Conservation (phyloP, 2,329 filamentous ascomycete genomes). For the Botrytis deweyae region DNA sequence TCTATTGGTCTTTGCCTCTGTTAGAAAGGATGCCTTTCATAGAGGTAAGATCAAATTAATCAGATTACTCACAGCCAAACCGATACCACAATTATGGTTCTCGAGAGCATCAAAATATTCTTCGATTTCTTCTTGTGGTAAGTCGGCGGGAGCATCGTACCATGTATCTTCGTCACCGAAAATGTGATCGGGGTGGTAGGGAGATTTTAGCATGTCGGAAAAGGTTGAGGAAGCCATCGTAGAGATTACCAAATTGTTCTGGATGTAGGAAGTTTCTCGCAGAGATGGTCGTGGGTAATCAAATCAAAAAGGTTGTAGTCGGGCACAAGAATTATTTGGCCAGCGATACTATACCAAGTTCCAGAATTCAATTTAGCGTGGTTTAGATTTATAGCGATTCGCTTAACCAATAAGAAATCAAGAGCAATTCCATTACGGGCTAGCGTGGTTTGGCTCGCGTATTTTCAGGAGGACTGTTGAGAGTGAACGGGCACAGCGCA, state of each 20-base stretch:
- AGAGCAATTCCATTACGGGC: neutral
- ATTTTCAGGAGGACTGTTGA: constrained; percentile 7
- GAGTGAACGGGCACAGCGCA: neutral
- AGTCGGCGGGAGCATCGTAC: neutral
- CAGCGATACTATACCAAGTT: neutral
- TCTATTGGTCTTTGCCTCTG: neutral
- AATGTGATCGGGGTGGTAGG: neutral
- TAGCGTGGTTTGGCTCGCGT: neutral
- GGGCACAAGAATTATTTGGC: neutral
- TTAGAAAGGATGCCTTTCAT: neutral
- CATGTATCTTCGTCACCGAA: neutral
- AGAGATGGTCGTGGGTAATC: neutral
- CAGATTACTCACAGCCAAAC: neutral
- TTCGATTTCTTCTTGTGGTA: neutral
- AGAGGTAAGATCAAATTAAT: neutral
- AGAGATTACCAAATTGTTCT: neutral
- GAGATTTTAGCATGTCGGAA: neutral
- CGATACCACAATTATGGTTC: neutral
- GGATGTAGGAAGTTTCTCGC: neutral
- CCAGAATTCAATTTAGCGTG: neutral
- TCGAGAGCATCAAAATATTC: neutral
- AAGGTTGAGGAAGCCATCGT: neutral
- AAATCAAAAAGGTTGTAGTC: neutral
- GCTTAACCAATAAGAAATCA: neutral
- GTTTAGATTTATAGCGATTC: neutral